Conservation (phyloP, 352 stramenopile species). For the Globisporangium iwayamae region DNA sequence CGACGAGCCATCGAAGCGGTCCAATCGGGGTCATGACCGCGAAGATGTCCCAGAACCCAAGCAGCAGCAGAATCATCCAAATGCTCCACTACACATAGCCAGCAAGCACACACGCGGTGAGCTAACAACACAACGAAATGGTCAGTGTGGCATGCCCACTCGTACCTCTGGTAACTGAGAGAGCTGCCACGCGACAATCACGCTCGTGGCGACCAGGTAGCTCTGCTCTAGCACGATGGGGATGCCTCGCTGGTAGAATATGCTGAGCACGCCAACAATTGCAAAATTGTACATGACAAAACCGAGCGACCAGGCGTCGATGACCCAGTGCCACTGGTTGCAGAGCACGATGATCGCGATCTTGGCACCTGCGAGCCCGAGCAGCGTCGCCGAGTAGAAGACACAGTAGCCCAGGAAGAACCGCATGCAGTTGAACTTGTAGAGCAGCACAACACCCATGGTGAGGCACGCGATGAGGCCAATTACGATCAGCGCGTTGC, state of each 20-base stretch:
- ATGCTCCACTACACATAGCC: slow-evolving; percentile 52
- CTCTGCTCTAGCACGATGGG: slow-evolving; percentile 76
- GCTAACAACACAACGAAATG: neutral
- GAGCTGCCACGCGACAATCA: slow-evolving; percentile 97
- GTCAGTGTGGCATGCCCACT: neutral
- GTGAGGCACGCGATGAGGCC: slow-evolving; percentile 73
- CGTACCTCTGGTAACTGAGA: slow-evolving; percentile 93
- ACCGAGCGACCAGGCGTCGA: slow-evolving; percentile 47
- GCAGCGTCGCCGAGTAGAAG: slow-evolving; percentile 62
- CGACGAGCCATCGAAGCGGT: slow-evolving; percentile 91
- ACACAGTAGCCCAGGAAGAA: slow-evolving; percentile 77
- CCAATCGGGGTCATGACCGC: slow-evolving; percentile 95
- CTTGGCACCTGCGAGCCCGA: slow-evolving; percentile 69
- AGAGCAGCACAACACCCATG: slow-evolving; percentile 77
- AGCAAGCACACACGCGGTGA: neutral
- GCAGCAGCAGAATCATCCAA: slow-evolving; percentile 88
- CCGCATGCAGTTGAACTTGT: slow-evolving; percentile 81
- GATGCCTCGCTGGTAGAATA: slow-evolving; percentile 88
- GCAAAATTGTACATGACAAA: slow-evolving; percentile 90
- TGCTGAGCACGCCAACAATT: slow-evolving; percentile 75
- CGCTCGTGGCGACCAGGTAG: slow-evolving; percentile 91
- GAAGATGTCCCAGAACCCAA: slow-evolving; percentile 97
- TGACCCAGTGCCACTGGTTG: slow-evolving; percentile 38
- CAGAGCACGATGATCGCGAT: slow-evolving; percentile 67
- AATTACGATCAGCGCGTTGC: slow-evolving; percentile 82